Base-by-base conservation (phyloP, 768 basidiomycete genomes). In the Pilatotrama ljubarskyi region DNA sequence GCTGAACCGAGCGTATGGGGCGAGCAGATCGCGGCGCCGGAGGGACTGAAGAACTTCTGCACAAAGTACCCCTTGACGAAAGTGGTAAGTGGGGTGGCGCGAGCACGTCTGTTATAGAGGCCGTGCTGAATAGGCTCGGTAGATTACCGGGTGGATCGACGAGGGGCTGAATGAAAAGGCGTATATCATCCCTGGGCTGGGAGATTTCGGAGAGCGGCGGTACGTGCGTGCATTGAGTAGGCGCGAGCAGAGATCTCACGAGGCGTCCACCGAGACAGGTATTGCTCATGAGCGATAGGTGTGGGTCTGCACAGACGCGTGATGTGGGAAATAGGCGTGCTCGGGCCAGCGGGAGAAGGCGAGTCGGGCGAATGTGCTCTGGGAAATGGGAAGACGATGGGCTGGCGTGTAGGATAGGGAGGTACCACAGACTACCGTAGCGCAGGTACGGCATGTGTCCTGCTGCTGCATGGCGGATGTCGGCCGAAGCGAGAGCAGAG, bases 111-210 rank as follows among this genome's bases (percentile, higher is more conserved):
- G 5, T 3, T 40, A 40, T 40, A 14, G 37, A 3, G 22, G 35
- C 25, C 24, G 6, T 26, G 69, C 41, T 55, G 46, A 53, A n/a
- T 43, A 3, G 37, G 10, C 41, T 52, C 20, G 32, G 5, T 64
- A 94, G 90, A 88, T 97, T 53, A 96, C 95, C 11, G 95, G 95
- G 2, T 96, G 95, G 93, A 93, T 98, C 53, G 95, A 98, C 71
- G 77, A 93, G 65, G 91, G 93, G 5, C 81, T 98, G 51, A 95
- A 98, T 66, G 91, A 91, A 58, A 92, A 88, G 71, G 86, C 91
- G 22, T 97, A 90, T 70, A 95, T 95, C 66, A 85, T 95, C 55
- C 94, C 93, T 8, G 94, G 95, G 26, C 78, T 98, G n/a, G 95
- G 95, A n/a, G 95, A 98, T 72, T 98, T 98, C 72, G 95, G 95